Evolutionary conservation across 2,329 filamentous ascomycete species (phyloP).

Genomic region (Coniochaeta hoffmannii): DNA sequence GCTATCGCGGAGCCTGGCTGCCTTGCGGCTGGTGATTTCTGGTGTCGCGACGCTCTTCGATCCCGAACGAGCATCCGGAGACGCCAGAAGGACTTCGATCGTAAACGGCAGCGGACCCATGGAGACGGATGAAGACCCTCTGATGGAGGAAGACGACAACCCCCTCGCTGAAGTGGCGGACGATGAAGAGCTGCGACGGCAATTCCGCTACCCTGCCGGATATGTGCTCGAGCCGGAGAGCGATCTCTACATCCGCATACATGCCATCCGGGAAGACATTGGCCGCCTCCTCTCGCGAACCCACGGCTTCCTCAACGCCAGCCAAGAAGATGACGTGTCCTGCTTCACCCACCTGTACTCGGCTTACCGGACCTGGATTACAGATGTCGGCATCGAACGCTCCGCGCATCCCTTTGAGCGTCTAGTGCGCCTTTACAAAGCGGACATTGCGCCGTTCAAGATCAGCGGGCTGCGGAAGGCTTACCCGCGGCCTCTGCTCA

Average conservation of each 20-base stretch:
- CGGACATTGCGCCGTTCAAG: slow-evolving; percentile 88
- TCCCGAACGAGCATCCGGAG: slow-evolving; percentile 59
- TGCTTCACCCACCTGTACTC: slow-evolving; percentile 92
- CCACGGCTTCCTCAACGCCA: slow-evolving; percentile 71
- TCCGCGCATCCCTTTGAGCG: slow-evolving; percentile 90
- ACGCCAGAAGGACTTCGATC: slow-evolving; percentile 29
- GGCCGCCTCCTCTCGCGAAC: slow-evolving; percentile 76
- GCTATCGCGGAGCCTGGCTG: slow-evolving; percentile 79
- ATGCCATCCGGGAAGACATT: slow-evolving; percentile 71
- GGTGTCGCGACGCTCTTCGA: slow-evolving; percentile 89
- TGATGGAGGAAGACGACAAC: slow-evolving; percentile 42
- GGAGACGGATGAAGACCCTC: slow-evolving; percentile 38
- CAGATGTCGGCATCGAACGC: slow-evolving; percentile 92
- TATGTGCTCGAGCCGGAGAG: slow-evolving; percentile 64
- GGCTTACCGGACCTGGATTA: slow-evolving; percentile 92
- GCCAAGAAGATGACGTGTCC: slow-evolving; percentile 91
- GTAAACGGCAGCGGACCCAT: slow-evolving; percentile 43
- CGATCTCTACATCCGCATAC: slow-evolving; percentile 65
- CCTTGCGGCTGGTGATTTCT: slow-evolving; percentile 81
- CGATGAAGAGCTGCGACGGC: slow-evolving; percentile 75
- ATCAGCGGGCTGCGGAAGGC: slow-evolving; percentile 86
- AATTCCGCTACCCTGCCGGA: slow-evolving; percentile 83
- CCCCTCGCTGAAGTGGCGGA: slow-evolving; percentile 59
- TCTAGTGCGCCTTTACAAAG: slow-evolving; percentile 73
- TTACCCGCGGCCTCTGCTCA: slow-evolving; percentile 85